These are phyloP conservation scores for Hemerocallis citrina DNA, from an alignment of 106 monocot genomes.

Conservation along the genomic window DNA sequence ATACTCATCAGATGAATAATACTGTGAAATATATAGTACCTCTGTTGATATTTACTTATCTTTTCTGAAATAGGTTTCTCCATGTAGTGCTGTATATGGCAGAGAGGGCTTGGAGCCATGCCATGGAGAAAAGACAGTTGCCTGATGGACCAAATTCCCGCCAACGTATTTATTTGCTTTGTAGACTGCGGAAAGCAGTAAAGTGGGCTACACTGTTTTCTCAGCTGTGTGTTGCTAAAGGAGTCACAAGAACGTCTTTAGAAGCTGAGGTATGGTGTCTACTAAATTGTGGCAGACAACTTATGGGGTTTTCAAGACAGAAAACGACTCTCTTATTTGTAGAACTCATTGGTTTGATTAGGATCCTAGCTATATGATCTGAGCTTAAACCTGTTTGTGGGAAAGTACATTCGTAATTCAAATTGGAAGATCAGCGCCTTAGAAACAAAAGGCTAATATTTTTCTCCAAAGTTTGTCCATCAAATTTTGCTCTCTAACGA, in stretches of 20 bases:
- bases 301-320: too few relatives aligned
- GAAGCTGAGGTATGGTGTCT: conserved; percentile 75
- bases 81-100: conserved; percentile 94
- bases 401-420: too few relatives aligned
- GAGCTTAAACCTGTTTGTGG: too few relatives aligned
- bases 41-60: neutral
- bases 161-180: conserved; percentile 85
- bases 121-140: conserved; percentile 96
- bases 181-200: conserved; percentile 90
- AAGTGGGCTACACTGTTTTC: conserved; percentile 94
- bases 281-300: too few relatives aligned
- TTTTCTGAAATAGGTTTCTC: conserved; percentile 59
- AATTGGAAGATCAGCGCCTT: too few relatives aligned
- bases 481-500: too few relatives aligned
- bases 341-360: too few relatives aligned
- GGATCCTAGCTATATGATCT: too few relatives aligned
- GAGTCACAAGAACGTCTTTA: conserved; percentile 88
- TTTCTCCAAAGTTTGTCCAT: too few relatives aligned
- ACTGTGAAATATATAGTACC: too few relatives aligned
- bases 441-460: too few relatives aligned
- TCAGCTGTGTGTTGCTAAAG: conserved; percentile 72
- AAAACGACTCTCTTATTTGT: too few relatives aligned
- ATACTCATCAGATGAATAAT: neutral
- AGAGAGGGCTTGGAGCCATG: conserved; percentile 99
- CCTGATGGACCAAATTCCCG: conserved; percentile 84